Percentiles rank a stretch among this genome's conserved stretches.
These are phyloP conservation scores for Cardamine chenopodiifolia DNA, from an alignment of 345 rosid species.

Conservation along the genomic window DNA sequence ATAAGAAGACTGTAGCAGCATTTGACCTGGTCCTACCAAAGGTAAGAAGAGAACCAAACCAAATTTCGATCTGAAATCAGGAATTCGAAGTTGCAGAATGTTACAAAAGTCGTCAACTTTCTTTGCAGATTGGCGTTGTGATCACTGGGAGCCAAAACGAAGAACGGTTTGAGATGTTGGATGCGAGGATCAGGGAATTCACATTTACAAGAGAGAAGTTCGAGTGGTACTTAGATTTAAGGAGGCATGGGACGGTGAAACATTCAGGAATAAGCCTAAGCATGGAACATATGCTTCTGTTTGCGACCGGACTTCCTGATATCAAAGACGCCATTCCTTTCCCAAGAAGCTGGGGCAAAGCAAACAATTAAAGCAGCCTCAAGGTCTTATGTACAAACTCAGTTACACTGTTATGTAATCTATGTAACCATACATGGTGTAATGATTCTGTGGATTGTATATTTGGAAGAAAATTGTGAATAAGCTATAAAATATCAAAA, in stretches of 20 bases:
- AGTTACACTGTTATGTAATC: not conserved
- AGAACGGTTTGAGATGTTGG: conserved; percentile 60
- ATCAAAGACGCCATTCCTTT: conserved; percentile 84
- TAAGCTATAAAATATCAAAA: not conserved
- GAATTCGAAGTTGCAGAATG: not conserved
- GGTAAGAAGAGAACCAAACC: conserved; percentile 48
- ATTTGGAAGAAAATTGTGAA: not conserved
- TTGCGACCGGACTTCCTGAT: conserved; percentile 67
- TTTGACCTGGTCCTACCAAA: conserved; percentile 85
- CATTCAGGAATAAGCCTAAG: conserved; percentile 75
- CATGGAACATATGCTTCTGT: conserved; percentile 76
- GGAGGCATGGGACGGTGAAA: conserved; percentile 75
- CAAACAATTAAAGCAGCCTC: conserved; percentile 44
- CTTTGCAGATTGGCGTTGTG: conserved; percentile 67
- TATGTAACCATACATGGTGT: conserved; percentile 4
- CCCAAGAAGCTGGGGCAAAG: conserved; percentile 63
- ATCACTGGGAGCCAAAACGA: conserved; percentile 83
- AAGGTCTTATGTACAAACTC: conserved; percentile 8
- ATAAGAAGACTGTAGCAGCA: conserved; percentile 81
- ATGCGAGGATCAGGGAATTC: conserved; percentile 59
- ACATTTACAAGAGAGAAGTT: conserved; percentile 57
- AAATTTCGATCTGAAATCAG: not conserved
- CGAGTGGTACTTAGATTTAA: conserved; percentile 84
- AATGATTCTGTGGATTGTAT: conserved; percentile 1
- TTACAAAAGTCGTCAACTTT: conserved; percentile 1